A percentile compares a stretch with the other conserved stretches of the same genome.
phyloP scores from a whole-genome alignment of 2,329 filamentous ascomycete species.

The Eutypa lata region DNA sequence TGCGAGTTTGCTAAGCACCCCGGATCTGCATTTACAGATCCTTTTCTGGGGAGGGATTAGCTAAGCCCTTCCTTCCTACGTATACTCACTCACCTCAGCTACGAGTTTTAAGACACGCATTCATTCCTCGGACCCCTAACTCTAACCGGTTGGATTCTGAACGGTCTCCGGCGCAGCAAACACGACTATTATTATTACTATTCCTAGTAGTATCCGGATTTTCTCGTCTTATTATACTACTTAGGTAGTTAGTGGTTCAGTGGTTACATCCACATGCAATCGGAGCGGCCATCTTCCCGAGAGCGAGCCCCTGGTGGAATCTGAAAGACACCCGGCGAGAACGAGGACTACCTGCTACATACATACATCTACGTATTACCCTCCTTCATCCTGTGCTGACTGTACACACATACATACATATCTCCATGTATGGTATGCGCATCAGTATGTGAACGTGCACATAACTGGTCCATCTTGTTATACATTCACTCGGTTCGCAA shows the following conservation, averaged over 20 bases:
- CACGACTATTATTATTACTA: not conserved
- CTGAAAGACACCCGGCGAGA: constrained; percentile 13
- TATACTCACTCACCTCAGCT: not conserved
- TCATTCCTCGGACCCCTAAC: too few species aligned
- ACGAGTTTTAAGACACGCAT: too few species aligned
- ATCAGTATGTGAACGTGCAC: not conserved
- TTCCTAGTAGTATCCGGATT: too few species aligned
- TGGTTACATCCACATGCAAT: not conserved
- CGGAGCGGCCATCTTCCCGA: not conserved
- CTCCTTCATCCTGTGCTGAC: too few species aligned
- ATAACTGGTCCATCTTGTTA: not conserved
- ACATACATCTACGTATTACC: not conserved
- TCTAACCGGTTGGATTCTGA: not conserved
- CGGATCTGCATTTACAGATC: not conserved
- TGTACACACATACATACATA: not conserved
- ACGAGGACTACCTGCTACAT: constrained; percentile 4
- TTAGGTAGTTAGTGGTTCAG: not conserved
- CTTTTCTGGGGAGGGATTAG: not conserved
- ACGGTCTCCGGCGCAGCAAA: not conserved
- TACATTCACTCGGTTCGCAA: not conserved
- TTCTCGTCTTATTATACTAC: too few species aligned
- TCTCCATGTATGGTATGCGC: not conserved
- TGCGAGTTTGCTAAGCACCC: not conserved
- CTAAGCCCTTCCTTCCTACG: not conserved
- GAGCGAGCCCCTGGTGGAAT: constrained; percentile 6